Conservation (phyloP, 352 stramenopile genomes). For the Globisporangium ultimum region DNA sequence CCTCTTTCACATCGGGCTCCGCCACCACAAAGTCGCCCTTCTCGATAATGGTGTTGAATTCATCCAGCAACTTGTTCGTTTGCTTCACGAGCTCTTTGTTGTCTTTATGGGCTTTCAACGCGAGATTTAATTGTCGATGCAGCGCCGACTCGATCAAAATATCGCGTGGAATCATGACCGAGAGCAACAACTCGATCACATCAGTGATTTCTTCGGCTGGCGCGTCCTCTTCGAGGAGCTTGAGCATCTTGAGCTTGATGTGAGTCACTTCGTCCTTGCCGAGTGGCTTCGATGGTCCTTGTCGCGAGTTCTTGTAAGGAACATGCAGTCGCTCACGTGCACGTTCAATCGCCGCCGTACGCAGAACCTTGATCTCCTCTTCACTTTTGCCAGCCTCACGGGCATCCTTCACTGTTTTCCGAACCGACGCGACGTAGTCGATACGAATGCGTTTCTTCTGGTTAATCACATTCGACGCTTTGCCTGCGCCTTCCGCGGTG, state of each 20-base stretch:
- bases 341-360: constrained; percentile 68
- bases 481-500: constrained; percentile 11
- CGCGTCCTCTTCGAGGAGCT: constrained; percentile 79
- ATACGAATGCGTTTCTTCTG: constrained; percentile 85
- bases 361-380: constrained; percentile 71
- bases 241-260: constrained; percentile 85
- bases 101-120: constrained; percentile 79
- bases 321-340: constrained; percentile 74
- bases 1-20: constrained; percentile 16
- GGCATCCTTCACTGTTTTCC: constrained; percentile 73
- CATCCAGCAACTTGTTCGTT: constrained; percentile 75
- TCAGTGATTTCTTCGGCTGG: constrained; percentile 76
- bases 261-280: constrained; percentile 81
- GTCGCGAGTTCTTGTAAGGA: constrained; percentile 75
- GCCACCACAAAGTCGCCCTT: constrained; percentile 21
- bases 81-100: constrained; percentile 85
- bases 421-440: constrained; percentile 82
- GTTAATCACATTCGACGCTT: constrained; percentile 19
- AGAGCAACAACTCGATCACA: constrained; percentile 76
- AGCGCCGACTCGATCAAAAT: constrained; percentile 75
- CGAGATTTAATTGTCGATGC: constrained; percentile 68
- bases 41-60: constrained; percentile 76
- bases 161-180: constrained; percentile 70
- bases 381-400: constrained; percentile 71
- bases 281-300: constrained; percentile 67